Percentiles rank a stretch among this genome's conserved stretches.
phyloP scores from a whole-genome alignment of 257 asterid genomes.

The Salvia splendens region DNA sequence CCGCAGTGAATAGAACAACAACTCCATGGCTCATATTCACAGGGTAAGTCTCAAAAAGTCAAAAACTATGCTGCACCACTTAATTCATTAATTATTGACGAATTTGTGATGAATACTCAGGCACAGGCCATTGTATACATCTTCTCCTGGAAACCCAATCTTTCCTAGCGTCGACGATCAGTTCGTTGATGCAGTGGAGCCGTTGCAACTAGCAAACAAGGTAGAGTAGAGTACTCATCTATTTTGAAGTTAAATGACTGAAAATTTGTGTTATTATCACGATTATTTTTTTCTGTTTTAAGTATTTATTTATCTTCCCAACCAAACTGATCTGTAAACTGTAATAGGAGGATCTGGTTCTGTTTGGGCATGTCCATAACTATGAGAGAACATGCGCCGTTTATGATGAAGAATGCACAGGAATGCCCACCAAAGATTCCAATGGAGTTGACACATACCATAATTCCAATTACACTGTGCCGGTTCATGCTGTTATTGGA shows the following conservation, averaged over 20 bases:
- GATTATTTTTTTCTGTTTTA: too few relatives aligned
- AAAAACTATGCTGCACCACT: too few relatives aligned
- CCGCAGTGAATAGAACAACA: slow-evolving; percentile 57
- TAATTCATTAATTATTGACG: neutral
- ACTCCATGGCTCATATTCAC: slow-evolving; percentile 85
- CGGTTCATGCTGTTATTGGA: slow-evolving; percentile 78
- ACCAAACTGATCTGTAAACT: too few relatives aligned
- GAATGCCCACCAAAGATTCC: slow-evolving; percentile 59
- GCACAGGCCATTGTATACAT: slow-evolving; percentile 89
- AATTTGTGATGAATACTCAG: slow-evolving; percentile 36
- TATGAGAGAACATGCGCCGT: slow-evolving; percentile 85
- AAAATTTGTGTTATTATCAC: too few relatives aligned
- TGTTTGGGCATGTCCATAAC: slow-evolving; percentile 92
- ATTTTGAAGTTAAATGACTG: too few relatives aligned
- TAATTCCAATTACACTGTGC: slow-evolving; percentile 63
- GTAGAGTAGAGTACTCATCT: slow-evolving; percentile 14
- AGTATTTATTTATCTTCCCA: too few relatives aligned
- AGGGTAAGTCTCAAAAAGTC: slow-evolving; percentile 38
- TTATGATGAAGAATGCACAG: slow-evolving; percentile 55
- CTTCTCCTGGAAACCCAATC: slow-evolving; percentile 28
- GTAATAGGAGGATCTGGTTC: slow-evolving; percentile 66
- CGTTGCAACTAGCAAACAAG: slow-evolving; percentile 61
- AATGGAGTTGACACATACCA: slow-evolving; percentile 60
- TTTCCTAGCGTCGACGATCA: slow-evolving; percentile 47
- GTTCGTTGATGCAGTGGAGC: slow-evolving; percentile 71